These are phyloP conservation scores for Penicillium lividum DNA, from an alignment of 495 filamentous ascomycete genomes.

Conservation along the genomic window DNA sequence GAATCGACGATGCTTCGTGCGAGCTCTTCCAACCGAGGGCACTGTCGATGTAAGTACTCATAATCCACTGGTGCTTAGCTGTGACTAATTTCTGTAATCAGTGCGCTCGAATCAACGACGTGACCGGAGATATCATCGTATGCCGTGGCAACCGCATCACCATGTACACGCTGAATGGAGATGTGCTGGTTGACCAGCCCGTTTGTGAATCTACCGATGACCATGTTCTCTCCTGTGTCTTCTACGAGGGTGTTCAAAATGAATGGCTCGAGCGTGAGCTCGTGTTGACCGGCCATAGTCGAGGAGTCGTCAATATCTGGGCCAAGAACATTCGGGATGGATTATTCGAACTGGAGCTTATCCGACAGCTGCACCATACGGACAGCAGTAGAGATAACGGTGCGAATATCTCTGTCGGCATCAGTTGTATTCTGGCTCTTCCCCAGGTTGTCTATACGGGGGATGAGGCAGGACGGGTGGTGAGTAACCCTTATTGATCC, in stretches of 20 bases:
- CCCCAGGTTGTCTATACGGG: conserved; percentile 86
- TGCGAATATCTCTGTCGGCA: conserved; percentile 73
- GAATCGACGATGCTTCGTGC: conserved; percentile 82
- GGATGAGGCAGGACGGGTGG: conserved; percentile 84
- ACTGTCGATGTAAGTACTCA: conserved; percentile 49
- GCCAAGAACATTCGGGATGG: conserved; percentile 52
- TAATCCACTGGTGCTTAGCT: too few species aligned
- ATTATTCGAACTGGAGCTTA: conserved; percentile 59
- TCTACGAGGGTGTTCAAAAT: conserved; percentile 88
- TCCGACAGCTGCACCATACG: conserved; percentile 81
- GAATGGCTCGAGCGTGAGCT: conserved; percentile 90
- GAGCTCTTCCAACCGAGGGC: conserved; percentile 61
- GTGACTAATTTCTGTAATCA: conserved; percentile 38
- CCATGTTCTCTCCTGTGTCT: conserved; percentile 75
- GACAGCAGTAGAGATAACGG: conserved; percentile 72
- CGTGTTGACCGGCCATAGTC: conserved; percentile 82
- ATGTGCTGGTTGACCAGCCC: conserved; percentile 74
- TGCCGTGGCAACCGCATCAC: conserved; percentile 71
- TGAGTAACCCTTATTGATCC: conserved; percentile 37
- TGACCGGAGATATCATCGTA: conserved; percentile 83
- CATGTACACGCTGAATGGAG: conserved; percentile 89
- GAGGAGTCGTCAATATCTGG: conserved; percentile 81
- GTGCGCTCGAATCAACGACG: conserved; percentile 85
- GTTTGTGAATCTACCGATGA: conserved; percentile 74
- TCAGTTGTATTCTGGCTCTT: conserved; percentile 85